Evolutionary conservation across 2,329 filamentous ascomycete genomes (phyloP).

Genomic region (Fusarium tuaranense): DNA sequence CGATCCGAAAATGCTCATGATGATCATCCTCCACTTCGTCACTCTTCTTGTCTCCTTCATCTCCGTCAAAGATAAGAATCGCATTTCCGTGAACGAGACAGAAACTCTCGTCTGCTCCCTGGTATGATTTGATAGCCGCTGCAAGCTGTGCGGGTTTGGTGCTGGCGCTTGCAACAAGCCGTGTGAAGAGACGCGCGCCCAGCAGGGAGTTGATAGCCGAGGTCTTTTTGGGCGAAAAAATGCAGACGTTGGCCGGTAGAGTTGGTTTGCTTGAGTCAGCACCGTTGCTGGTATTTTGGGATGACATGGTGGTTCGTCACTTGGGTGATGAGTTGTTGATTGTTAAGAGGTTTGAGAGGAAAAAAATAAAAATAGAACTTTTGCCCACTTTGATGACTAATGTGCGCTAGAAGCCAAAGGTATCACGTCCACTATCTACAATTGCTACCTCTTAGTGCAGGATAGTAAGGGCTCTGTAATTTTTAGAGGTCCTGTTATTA

Average conservation of each 20-base stretch:
- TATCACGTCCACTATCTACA: too few relatives aligned
- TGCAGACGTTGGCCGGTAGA: slow-evolving; percentile 9
- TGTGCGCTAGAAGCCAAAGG: too few relatives aligned
- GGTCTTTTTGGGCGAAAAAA: slow-evolving; percentile 3
- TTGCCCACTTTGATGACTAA: too few relatives aligned
- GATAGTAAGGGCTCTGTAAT: too few relatives aligned
- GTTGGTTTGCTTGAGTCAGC: neutral
- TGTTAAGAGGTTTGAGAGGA: neutral
- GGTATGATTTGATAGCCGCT: slow-evolving; percentile 5
- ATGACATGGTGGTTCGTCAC: neutral
- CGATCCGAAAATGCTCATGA: slow-evolving; percentile 15
- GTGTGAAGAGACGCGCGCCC: slow-evolving; percentile 4
- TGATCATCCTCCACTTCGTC: slow-evolving; percentile 7
- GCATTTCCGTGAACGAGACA: neutral
- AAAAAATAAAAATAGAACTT: neutral
- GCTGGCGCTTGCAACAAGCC: neutral
- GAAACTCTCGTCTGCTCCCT: neutral
- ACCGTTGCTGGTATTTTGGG: neutral
- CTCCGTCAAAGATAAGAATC: slow-evolving; percentile 6
- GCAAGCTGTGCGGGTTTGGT: slow-evolving; percentile 5
- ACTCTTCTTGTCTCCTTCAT: neutral
- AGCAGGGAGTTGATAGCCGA: neutral
- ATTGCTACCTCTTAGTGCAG: too few relatives aligned
- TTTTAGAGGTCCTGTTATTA: too few relatives aligned
- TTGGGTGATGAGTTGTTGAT: neutral